Conservation (phyloP, 2,329 filamentous ascomycete genomes). For the Dactylellina drechsleri region DNA sequence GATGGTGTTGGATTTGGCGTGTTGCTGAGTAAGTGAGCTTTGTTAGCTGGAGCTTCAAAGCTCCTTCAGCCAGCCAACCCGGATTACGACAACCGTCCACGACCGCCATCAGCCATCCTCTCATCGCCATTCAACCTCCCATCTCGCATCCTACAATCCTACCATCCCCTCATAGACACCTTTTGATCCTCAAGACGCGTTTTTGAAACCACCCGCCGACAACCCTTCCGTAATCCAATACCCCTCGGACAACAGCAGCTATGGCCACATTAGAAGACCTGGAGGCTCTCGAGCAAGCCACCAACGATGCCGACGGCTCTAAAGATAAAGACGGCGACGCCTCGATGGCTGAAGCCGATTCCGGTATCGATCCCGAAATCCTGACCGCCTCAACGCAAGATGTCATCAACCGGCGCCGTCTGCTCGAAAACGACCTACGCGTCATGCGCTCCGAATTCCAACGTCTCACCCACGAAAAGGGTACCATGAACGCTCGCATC, state of each 20-base stretch:
- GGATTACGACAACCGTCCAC: constrained; percentile 27
- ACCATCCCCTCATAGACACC: constrained; percentile 4
- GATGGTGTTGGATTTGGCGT: constrained; percentile 22
- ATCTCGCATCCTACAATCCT: constrained; percentile 4
- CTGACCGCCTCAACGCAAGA: constrained; percentile 92
- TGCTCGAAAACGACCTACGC: constrained; percentile 95
- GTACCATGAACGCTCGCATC: constrained; percentile 96
- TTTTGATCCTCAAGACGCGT: constrained; percentile 28
- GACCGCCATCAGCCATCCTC: constrained; percentile 24
- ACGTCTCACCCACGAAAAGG: constrained; percentile 92
- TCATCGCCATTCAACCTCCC: constrained; percentile 28
- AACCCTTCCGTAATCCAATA: constrained; percentile 5
- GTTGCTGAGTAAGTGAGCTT: constrained; percentile 44
- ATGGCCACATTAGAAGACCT: constrained; percentile 95
- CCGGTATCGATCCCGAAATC: constrained; percentile 89
- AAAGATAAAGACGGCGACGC: constrained; percentile 72
- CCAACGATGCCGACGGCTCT: constrained; percentile 70
- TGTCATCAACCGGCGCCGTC: constrained; percentile 86
- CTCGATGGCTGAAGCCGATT: constrained; percentile 82
- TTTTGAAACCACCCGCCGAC: constrained; percentile 10
- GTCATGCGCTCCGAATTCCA: constrained; percentile 99
- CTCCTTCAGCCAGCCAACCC: constrained; percentile 28
- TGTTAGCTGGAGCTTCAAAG: constrained; percentile 36
- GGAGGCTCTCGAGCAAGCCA: constrained; percentile 82
- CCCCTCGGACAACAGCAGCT: constrained; percentile 49